A percentile compares a stretch with the other conserved stretches of the same genome.
Conservation (phyloP, 2,329 filamentous ascomycete genomes). For the Colletotrichum lini region DNA sequence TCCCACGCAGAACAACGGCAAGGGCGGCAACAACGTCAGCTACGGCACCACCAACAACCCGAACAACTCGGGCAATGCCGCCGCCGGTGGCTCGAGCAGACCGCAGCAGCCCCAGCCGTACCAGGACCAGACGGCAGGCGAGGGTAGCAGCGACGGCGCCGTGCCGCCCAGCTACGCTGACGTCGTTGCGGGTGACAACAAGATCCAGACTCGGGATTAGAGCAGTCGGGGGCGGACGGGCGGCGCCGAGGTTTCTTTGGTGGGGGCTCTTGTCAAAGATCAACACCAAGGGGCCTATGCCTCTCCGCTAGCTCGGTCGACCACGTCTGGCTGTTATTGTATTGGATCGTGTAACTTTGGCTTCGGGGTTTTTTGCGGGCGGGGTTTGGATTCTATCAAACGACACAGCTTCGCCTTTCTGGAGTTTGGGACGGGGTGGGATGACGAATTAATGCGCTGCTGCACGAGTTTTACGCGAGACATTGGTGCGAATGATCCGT, state of each 20-base stretch:
- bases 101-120: constrained; percentile 48
- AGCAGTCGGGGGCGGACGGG: not conserved
- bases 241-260: not conserved
- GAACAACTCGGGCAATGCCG: constrained; percentile 45
- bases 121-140: constrained; percentile 54
- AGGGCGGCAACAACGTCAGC: constrained; percentile 51
- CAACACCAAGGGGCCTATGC: not conserved
- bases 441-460: constrained; percentile 23
- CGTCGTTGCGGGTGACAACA: constrained; percentile 87
- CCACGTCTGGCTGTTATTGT: not conserved
- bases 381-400: not conserved
- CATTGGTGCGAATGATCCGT: not conserved
- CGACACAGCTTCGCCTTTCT: not conserved
- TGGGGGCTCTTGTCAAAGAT: not conserved
- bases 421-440: constrained; percentile 6
- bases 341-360: constrained; percentile 14
- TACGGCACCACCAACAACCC: constrained; percentile 60
- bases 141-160: constrained; percentile 61
- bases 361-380: not conserved
- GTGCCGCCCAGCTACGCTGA: constrained; percentile 90
- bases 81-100: constrained; percentile 44
- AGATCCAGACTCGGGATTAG: constrained; percentile 81
- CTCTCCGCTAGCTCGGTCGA: not conserved
- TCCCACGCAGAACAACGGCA: constrained; percentile 50
- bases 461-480: constrained; percentile 31